Conservation (phyloP, 2,329 filamentous ascomycete species). For the Corniculantispora saksenae region DNA sequence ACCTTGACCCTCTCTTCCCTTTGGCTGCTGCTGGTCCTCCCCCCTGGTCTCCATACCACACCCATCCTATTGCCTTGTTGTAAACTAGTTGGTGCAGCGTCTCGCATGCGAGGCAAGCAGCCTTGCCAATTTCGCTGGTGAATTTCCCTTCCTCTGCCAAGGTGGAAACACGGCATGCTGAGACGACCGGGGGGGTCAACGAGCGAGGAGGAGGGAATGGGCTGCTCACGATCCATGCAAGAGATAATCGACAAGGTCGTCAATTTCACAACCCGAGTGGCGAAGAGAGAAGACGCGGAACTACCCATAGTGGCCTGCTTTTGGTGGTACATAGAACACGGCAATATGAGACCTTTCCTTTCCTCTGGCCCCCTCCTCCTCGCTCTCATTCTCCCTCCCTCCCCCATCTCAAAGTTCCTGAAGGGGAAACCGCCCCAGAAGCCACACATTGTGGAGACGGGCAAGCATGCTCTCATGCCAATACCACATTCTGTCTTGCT, state of each 20-base stretch:
- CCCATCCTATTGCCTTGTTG: not conserved
- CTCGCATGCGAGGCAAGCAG: not conserved
- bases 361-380: not conserved
- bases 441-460: not conserved
- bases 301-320: not conserved
- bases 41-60: not conserved
- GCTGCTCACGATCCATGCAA: not conserved
- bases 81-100: too few relatives aligned
- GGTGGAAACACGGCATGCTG: not conserved
- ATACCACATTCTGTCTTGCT: not conserved
- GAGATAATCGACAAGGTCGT: not conserved
- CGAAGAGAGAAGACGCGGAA: not conserved
- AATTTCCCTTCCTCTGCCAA: not conserved
- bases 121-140: conserved; percentile 1
- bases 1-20: not conserved
- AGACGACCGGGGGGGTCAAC: not conserved
- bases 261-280: conserved; percentile 4
- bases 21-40: too few relatives aligned
- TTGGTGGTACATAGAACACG: not conserved
- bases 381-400: not conserved
- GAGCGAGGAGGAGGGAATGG: too few relatives aligned
- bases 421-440: conserved; percentile 6
- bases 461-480: conserved; percentile 1
- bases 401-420: not conserved
- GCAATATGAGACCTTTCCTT: conserved; percentile 13